These are phyloP conservation scores for Eucalyptus tenuipes DNA, from an alignment of 345 rosid species.

Conservation along the genomic window DNA sequence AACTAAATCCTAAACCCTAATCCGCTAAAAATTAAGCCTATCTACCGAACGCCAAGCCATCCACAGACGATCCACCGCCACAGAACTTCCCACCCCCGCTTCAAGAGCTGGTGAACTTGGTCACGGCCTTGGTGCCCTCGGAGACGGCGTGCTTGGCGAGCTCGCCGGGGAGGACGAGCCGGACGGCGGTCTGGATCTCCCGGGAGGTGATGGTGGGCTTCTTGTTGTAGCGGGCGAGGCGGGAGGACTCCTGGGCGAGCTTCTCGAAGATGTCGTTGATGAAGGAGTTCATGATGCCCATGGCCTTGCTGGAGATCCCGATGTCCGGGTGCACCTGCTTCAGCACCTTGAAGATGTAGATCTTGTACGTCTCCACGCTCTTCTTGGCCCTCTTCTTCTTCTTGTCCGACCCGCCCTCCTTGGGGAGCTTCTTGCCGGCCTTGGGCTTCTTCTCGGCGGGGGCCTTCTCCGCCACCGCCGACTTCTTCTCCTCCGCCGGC, in stretches of 20 bases:
- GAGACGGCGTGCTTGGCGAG: slow-evolving; percentile 74
- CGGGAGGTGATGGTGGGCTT: slow-evolving; percentile 61
- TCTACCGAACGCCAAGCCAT: not conserved
- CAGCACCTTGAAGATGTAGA: slow-evolving; percentile 37
- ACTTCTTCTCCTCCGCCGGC: slow-evolving; percentile 43
- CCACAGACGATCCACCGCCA: not conserved
- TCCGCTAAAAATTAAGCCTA: not conserved
- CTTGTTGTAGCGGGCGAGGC: slow-evolving; percentile 75
- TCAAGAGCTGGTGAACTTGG: slow-evolving; percentile 59
- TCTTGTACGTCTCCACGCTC: slow-evolving; percentile 63
- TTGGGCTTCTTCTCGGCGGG: slow-evolving; percentile 79
- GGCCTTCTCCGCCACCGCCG: slow-evolving; percentile 42
- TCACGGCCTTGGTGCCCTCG: slow-evolving; percentile 71
- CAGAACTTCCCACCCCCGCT: not conserved
- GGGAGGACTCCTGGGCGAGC: slow-evolving; percentile 33
- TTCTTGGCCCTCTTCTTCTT: slow-evolving; percentile 62
- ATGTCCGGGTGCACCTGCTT: slow-evolving; percentile 1
- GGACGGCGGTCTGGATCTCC: slow-evolving; percentile 64
- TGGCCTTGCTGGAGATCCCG: slow-evolving; percentile 28
- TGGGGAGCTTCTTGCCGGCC: slow-evolving; percentile 74
- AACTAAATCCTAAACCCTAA: not conserved
- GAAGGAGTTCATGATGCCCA: slow-evolving; percentile 70
- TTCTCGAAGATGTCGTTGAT: slow-evolving; percentile 64
- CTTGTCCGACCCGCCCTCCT: slow-evolving; percentile 41
- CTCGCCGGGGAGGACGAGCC: slow-evolving; percentile 59